A percentile compares a stretch with the other conserved stretches of the same genome.
Conservation (phyloP, 75 land plant species). For the Pinus taeda region DNA sequence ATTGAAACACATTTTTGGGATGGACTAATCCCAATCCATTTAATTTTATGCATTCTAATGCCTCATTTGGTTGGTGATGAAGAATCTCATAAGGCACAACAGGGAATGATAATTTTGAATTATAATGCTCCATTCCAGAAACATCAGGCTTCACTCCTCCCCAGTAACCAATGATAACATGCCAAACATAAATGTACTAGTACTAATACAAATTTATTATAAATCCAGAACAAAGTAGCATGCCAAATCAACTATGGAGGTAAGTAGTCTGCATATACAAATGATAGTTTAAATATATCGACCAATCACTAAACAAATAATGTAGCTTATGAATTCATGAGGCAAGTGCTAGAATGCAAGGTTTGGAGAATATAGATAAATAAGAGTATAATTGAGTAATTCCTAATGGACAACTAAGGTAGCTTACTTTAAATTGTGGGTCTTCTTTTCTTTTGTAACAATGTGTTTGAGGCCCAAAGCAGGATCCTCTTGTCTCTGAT, state of each 20-base stretch:
- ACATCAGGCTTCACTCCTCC: conserved; percentile 81
- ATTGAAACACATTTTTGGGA: conserved; percentile 63
- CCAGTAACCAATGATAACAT: conserved; percentile 95
- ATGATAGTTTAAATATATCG: not conserved
- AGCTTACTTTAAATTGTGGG: conserved; percentile 57
- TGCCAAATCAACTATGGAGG: not conserved
- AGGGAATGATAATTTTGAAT: too few species aligned
- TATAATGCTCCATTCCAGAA: too few species aligned
- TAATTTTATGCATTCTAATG: conserved; percentile 43
- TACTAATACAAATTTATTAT: not conserved
- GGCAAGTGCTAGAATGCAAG: too few species aligned
- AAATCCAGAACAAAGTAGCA: conserved; percentile 4
- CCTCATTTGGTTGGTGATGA: conserved; percentile 54
- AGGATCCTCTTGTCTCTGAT: conserved; percentile 61
- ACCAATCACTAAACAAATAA: not conserved
- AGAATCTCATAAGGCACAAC: conserved; percentile 65
- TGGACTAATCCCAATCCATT: conserved; percentile 85
- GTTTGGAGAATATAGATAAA: too few species aligned
- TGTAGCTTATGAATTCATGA: not conserved
- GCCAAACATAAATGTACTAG: conserved; percentile 96
- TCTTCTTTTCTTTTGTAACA: conserved; percentile 57
- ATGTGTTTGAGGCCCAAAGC: conserved; percentile 66
- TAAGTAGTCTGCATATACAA: not conserved
- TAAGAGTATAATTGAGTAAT: too few species aligned
- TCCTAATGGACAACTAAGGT: not conserved